Percentiles rank a stretch among this genome's conserved stretches.
These are phyloP conservation scores for Solanum pinnatisectum DNA, from an alignment of 257 asterid species.

Conservation along the genomic window DNA sequence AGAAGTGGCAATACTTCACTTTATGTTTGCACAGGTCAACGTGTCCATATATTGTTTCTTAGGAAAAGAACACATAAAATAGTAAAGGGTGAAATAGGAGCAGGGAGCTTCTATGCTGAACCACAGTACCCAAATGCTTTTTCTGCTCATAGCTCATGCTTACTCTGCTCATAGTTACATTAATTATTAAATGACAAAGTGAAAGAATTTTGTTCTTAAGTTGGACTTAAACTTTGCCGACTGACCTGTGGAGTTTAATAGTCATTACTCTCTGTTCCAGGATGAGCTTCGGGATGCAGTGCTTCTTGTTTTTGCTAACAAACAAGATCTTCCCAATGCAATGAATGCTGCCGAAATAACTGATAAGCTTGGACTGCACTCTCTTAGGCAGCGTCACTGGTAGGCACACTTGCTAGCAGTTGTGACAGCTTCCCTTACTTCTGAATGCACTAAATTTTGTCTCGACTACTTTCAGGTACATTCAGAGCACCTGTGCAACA, in stretches of 20 bases:
- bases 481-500: neutral
- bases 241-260: neutral
- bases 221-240: neutral
- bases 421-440: neutral
- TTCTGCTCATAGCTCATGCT: neutral
- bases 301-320: constrained; percentile 1
- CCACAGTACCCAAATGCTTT: neutral
- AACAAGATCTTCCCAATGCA: constrained; percentile 2
- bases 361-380: neutral
- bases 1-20: neutral
- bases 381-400: constrained; percentile 3
- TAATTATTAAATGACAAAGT: neutral
- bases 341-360: constrained; percentile 1
- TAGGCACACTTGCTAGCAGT: neutral
- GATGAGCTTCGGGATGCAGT: neutral
- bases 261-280: neutral
- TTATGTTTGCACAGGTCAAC: neutral
- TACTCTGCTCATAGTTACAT: neutral
- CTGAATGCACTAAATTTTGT: neutral
- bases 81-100: neutral
- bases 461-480: neutral
- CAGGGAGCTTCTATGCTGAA: neutral
- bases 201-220: neutral
- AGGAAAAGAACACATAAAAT: neutral
- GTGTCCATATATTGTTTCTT: neutral